These are phyloP conservation scores for Agaricus bisporus DNA, from an alignment of 768 basidiomycete genomes.

Conservation along the genomic window DNA sequence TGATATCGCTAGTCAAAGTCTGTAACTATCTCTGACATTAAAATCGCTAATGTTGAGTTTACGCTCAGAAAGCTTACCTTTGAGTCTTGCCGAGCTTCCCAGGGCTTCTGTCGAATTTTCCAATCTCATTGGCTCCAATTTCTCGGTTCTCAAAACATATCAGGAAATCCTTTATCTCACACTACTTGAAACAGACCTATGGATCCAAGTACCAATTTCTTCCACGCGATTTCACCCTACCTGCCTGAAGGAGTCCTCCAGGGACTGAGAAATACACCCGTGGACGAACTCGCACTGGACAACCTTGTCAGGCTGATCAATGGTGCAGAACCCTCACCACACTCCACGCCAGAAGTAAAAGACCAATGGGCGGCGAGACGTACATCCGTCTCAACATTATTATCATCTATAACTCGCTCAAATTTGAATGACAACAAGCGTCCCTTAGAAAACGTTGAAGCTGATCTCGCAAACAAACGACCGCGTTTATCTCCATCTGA, in stretches of 20 bases:
- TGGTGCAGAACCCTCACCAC: slow-evolving; percentile 32
- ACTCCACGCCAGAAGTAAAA: slow-evolving; percentile 21
- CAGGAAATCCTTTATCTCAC: slow-evolving; percentile 4
- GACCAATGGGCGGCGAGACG: slow-evolving; percentile 36
- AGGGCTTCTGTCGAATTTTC: too few relatives aligned
- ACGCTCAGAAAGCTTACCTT: background rate
- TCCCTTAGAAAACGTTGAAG: slow-evolving; percentile 29
- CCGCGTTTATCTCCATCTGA: slow-evolving; percentile 21
- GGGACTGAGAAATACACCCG: slow-evolving; percentile 16
- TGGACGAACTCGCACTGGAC: slow-evolving; percentile 32
- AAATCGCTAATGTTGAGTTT: background rate
- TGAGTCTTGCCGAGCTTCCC: background rate
- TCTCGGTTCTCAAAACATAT: background rate
- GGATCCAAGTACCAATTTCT: background rate
- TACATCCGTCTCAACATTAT: slow-evolving; percentile 19
- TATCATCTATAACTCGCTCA: slow-evolving; percentile 22
- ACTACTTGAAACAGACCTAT: background rate
- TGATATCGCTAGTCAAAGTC: slow-evolving; percentile 2
- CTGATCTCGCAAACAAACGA: slow-evolving; percentile 26
- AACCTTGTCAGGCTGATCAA: slow-evolving; percentile 35
- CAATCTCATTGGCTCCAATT: background rate
- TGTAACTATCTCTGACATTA: background rate
- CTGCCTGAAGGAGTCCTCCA: slow-evolving; percentile 6
- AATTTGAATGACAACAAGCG: slow-evolving; percentile 22
- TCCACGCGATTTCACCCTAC: slow-evolving; percentile 5